Conservation (phyloP, 75 land plant genomes). For the Pinus tabuliformis region DNA sequence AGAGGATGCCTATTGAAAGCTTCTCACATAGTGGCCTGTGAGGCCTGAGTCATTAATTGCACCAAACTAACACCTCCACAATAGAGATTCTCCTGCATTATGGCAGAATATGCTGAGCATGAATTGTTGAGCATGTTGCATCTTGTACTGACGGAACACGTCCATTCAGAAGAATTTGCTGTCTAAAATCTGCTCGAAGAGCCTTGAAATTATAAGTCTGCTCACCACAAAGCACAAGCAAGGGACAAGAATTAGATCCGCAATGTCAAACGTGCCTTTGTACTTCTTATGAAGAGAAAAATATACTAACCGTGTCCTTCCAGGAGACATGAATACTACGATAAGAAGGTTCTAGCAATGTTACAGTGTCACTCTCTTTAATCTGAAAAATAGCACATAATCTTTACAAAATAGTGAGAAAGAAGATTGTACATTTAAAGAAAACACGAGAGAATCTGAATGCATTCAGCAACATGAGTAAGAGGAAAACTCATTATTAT, state of each 20-base stretch:
- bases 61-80: background rate
- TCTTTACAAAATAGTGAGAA: background rate
- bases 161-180: slow-evolving; percentile 82
- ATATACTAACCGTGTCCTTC: slow-evolving; percentile 69
- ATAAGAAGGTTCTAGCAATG: slow-evolving; percentile 65
- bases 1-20: background rate
- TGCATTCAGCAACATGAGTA: background rate
- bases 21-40: no score
- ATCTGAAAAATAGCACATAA: slow-evolving; percentile 36
- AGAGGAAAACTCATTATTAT: background rate
- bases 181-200: slow-evolving; percentile 75
- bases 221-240: slow-evolving; percentile 8
- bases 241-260: background rate
- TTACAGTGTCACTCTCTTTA: slow-evolving; percentile 72
- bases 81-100: background rate
- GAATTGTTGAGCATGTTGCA: slow-evolving; percentile 52
- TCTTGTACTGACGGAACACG: slow-evolving; percentile 47
- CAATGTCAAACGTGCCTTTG: background rate
- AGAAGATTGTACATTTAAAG: background rate
- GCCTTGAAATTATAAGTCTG: slow-evolving; percentile 77
- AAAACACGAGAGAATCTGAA: background rate
- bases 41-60: background rate
- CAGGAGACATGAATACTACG: slow-evolving; percentile 54
- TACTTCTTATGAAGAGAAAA: background rate
- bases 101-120: slow-evolving; percentile 49